A percentile compares a stretch with the other conserved stretches of the same genome.
phyloP scores from a whole-genome alignment of 2,329 filamentous ascomycete species.

The Ceratocystis eucalypticola region DNA sequence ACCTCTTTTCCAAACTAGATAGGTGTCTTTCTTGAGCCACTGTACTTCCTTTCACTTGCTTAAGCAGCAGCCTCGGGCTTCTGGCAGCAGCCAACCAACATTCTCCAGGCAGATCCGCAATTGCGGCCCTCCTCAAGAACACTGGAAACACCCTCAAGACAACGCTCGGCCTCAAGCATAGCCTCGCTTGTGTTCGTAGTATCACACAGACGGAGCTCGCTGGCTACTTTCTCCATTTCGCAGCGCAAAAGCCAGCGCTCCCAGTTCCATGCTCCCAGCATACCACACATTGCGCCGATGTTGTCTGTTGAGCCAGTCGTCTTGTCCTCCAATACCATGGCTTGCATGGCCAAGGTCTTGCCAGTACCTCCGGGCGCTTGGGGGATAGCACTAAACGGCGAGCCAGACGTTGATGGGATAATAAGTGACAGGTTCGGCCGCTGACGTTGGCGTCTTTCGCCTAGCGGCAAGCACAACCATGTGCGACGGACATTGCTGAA shows the following conservation, averaged over 20 bases:
- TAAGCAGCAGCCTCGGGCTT: slow-evolving; percentile 37
- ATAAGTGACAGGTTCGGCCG: slow-evolving; percentile 26
- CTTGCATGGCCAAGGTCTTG: slow-evolving; percentile 43
- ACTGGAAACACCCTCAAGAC: slow-evolving; percentile 45
- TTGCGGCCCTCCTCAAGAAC: slow-evolving; percentile 50
- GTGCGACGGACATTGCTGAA: slow-evolving; percentile 71
- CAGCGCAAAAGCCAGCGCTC: slow-evolving; percentile 89
- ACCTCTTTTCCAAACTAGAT: no score
- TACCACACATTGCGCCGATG: slow-evolving; percentile 60
- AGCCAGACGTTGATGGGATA: slow-evolving; percentile 20
- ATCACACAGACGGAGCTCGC: slow-evolving; percentile 45
- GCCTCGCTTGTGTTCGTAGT: slow-evolving; percentile 38
- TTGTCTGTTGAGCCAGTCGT: slow-evolving; percentile 51
- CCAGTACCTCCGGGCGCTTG: not conserved
- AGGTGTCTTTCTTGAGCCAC: no score
- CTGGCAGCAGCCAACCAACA: slow-evolving; percentile 49
- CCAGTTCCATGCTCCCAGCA: slow-evolving; percentile 83
- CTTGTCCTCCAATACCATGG: slow-evolving; percentile 34
- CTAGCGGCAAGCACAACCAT: slow-evolving; percentile 84
- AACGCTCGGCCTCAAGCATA: slow-evolving; percentile 43
- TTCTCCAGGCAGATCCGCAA: slow-evolving; percentile 45
- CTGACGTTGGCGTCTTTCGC: slow-evolving; percentile 27
- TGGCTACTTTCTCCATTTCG: slow-evolving; percentile 65
- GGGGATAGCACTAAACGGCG: not conserved
- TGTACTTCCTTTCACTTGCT: not conserved